These are phyloP conservation scores for Candida peoriensis DNA, from an alignment of 805 yeast genomes.

Conservation along the genomic window DNA sequence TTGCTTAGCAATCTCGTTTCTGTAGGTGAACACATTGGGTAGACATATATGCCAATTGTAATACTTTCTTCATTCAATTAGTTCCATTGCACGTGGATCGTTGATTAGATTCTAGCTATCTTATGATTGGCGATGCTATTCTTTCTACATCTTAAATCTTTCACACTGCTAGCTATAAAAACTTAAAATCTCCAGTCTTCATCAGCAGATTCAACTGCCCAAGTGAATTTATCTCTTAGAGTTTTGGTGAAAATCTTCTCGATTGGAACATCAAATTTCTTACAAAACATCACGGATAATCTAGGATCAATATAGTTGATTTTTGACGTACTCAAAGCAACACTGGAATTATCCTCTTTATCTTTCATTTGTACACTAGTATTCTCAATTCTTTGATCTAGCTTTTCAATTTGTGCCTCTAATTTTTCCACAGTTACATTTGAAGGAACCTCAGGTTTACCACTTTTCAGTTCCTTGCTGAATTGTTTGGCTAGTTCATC, in stretches of 20 bases:
- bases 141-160: no score
- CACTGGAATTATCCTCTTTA: constrained; percentile 90
- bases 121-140: no score
- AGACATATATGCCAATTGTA: no score
- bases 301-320: constrained; percentile 95
- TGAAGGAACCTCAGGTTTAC: constrained; percentile 50
- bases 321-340: constrained; percentile 89
- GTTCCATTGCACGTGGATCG: not conserved
- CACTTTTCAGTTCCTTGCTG: constrained; percentile 52
- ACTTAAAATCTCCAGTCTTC: constrained; percentile 78
- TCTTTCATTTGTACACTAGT: constrained; percentile 77
- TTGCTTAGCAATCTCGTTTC: no score
- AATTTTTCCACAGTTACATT: constrained; percentile 57
- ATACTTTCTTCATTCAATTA: not conserved
- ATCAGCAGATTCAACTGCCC: constrained; percentile 94
- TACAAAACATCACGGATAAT: constrained; percentile 81
- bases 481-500: constrained; percentile 48
- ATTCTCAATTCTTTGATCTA: constrained; percentile 65
- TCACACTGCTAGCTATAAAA: no score
- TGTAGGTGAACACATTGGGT: no score
- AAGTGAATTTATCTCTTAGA: constrained; percentile 82
- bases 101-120: no score
- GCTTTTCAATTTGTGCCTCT: constrained; percentile 60
- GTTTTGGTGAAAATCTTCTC: constrained; percentile 91
- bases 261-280: constrained; percentile 81